phyloP scores from a whole-genome alignment of 805 yeast genomes.

The Saturnispora mendoncae region DNA sequence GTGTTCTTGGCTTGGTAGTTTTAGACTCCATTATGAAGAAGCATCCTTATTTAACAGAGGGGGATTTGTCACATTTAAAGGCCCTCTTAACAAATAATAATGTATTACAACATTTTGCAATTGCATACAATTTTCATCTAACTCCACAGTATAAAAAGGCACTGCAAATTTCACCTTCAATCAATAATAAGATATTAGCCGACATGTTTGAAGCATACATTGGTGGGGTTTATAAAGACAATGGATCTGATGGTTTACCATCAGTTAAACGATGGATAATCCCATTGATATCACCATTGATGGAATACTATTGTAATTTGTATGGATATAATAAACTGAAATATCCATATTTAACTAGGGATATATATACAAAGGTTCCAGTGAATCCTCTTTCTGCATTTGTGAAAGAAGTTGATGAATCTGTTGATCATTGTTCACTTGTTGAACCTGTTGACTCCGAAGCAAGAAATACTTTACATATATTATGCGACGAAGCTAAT shows the following conservation, averaged over 20 bases:
- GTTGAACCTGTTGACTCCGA: not conserved
- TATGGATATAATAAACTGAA: not conserved
- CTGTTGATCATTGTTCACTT: conserved; percentile 1
- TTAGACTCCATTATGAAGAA: not conserved
- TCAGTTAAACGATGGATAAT: not conserved
- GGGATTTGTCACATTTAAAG: conserved; percentile 3
- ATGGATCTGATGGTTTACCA: not conserved
- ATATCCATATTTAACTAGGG: not conserved
- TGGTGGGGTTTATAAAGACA: conserved; percentile 5
- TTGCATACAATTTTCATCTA: conserved; percentile 3
- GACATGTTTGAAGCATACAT: conserved; percentile 8
- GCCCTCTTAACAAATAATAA: conserved; percentile 4
- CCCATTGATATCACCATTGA: not conserved
- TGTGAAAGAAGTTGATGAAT: not conserved
- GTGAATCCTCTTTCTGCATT: not conserved
- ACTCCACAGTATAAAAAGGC: not conserved
- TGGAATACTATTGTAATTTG: not conserved
- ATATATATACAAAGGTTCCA: not conserved
- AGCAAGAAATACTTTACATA: not conserved
- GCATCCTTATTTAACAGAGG: not conserved
- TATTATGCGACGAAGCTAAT: not conserved
- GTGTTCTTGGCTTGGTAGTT: conserved; percentile 1
- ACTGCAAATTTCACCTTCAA: not conserved
- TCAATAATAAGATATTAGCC: not conserved
- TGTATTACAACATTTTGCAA: conserved; percentile 1